Base-by-base conservation (phyloP, 768 basidiomycete genomes). In the Naganishia randhawae region DNA sequence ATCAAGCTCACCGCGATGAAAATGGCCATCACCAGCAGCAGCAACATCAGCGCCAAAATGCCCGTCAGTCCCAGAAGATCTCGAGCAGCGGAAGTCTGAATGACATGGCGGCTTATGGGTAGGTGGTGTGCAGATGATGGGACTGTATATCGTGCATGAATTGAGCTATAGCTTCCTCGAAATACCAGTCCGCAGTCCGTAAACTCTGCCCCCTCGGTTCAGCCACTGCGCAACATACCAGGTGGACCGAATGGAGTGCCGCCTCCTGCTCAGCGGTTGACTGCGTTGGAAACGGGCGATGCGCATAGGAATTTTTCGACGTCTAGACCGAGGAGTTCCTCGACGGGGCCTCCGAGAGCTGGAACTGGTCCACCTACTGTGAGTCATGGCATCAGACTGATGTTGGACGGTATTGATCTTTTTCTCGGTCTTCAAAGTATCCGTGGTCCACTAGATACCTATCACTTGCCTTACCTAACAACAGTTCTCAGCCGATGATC, bases 401-500 rank as follows among this genome's bases (percentile, higher is more conserved):
- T 14, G 22, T 1, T 32, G 29, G 17, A 29, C 19, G 7, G 9
- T 13, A n/a, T 29, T 45, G 2, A 45, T 31, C 39, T 25, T 10
- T 31, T 16, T 42, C 8, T 9, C n/a, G 10, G 11, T 63, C 31
- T 7, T n/a, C 31, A 48, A 29, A 69, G 69, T 69, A 69, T 37
- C 69, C 69, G 3, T 69, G 69, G 69, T 69, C 69, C 14, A 64
- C 64, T 33, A 37, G 69, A 5, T 54, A 37, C 17, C 54, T 69
- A 3, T 31, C 53, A 32, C 29, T 50, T 37, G 32, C 33, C 10
- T 41, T 54, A 14, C 50, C 52, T 2, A 55, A 25, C 17, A 45
- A 45, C 31, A 45, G 27, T 35, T 65, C 69, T 14, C 52, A 51
- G 48, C 64, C 64, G 2, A 51, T 33, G 22, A 41, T 50, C 3